Conservation (phyloP, 2,329 filamentous ascomycete species). For the Ophiosphaerella narmari region DNA sequence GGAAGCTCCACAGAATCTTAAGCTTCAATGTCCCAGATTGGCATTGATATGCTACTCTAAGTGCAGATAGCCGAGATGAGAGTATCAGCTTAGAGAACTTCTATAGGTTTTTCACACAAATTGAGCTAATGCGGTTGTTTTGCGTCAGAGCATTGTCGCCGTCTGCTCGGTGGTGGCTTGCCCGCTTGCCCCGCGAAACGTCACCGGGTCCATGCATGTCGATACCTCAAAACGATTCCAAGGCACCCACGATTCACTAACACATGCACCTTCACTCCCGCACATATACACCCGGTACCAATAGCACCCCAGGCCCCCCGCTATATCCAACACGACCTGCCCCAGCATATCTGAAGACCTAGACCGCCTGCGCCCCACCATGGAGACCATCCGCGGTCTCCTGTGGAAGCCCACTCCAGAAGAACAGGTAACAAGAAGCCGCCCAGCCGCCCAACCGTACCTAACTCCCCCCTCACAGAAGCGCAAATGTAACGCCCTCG, state of each 20-base stretch:
- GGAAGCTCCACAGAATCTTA: conserved; percentile 41
- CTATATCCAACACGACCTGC: neutral
- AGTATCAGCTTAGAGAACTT: neutral
- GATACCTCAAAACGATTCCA: conserved; percentile 18
- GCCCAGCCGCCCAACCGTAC: neutral
- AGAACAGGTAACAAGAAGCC: conserved; percentile 69
- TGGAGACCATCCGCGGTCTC: conserved; percentile 86
- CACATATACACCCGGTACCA: neutral
- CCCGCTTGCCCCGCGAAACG: conserved; percentile 36
- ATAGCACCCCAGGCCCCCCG: neutral
- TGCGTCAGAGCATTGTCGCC: neutral
- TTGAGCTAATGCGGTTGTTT: too few relatives aligned
- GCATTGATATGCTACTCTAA: conserved; percentile 16
- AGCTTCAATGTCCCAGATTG: conserved; percentile 26
- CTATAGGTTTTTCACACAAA: too few relatives aligned
- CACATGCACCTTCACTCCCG: conserved; percentile 10
- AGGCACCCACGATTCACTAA: conserved; percentile 20
- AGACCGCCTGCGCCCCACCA: conserved; percentile 46
- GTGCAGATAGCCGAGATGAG: neutral
- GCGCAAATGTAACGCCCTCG: conserved; percentile 90
- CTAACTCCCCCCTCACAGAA: conserved; percentile 61
- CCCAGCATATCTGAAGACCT: neutral
- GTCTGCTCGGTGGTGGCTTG: conserved; percentile 16
- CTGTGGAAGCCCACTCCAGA: conserved; percentile 93
- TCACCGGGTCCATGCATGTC: conserved; percentile 27